Evolutionary conservation across 805 yeast genomes (phyloP), one percentile per base, ranked within the genome.

Genomic region (Starmerella geochares): DNA sequence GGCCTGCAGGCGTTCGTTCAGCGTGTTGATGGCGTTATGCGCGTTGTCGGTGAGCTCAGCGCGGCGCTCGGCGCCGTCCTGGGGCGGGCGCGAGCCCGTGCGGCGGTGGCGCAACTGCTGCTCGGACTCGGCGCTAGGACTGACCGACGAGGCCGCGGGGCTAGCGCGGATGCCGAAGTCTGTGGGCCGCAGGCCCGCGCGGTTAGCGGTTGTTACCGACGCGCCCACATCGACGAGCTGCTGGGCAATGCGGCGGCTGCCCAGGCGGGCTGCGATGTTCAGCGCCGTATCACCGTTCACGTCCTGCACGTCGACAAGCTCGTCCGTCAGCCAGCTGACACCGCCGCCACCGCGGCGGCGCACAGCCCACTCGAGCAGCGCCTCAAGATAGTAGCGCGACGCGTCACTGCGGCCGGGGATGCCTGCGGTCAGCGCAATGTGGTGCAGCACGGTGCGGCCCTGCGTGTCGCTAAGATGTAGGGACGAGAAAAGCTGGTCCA

Each of bases 211-310:
- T 29, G 73, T 72, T 4, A 84, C 78, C 62, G 88, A 84, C 1
- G 96, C 96, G 32, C 96, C 96, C 49, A 85, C 83, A 54, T 85
- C 88, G 46, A 92, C 65, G 44, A 92, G 71, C 54, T 83, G 85
- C 54, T 83, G 86, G 9, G 83, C 88, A 49, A 92, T 76, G 40
- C 83, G 79, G 42, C 79, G 77, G 63, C 85, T 83, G 8, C 94
- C 94, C 23, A 92, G 77, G 58, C 94, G 76, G 0, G 96, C 92
- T 0, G 94, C 94, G 49, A 92, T 84, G 62, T 88, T 94, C 53
- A 92, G 71, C 43, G 96, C 88, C 0, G 98, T 92, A 63, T 92
- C 96, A 23, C 98, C 98, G 60, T 88, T 88, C 48, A 79, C 71
- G 67, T 92, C 98, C 55, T 82, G 85, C n/a, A 83, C 83, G 63